Conservation (phyloP, 306 rosid genomes). For the Benincasa hispida region DNA sequence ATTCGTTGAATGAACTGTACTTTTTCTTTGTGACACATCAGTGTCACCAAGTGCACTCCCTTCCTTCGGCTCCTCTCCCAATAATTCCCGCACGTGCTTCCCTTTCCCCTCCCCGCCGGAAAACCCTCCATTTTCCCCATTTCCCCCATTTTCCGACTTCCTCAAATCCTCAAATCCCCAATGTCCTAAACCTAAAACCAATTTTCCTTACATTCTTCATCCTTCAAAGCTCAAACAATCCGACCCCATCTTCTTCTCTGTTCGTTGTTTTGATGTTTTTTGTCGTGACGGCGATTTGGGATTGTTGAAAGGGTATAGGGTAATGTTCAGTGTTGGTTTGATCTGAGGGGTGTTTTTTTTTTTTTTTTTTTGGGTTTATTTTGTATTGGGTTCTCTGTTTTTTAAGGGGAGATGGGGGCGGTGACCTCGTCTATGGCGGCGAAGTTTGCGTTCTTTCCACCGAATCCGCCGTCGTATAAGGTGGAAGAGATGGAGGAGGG, state of each 20-base stretch:
- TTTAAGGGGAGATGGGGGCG: constrained; percentile 42
- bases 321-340: neutral
- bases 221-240: neutral
- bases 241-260: neutral
- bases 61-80: neutral
- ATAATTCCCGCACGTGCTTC: constrained; percentile 50
- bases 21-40: constrained; percentile 8
- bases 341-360: neutral
- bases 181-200: constrained; percentile 23
- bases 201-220: neutral
- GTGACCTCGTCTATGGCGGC: constrained; percentile 95
- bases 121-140: constrained; percentile 6
- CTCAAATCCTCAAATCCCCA: neutral
- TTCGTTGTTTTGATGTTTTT: neutral
- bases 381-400: neutral
- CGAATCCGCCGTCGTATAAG: constrained; percentile 72
- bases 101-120: constrained; percentile 41
- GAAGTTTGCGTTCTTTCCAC: constrained; percentile 87
- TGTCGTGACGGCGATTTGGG: neutral
- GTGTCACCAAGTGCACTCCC: constrained; percentile 10
- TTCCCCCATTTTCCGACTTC: neutral
- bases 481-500: constrained; percentile 31
- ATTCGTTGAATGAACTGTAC: neutral
- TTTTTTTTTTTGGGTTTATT: too few species aligned
- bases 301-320: neutral